Conservation (phyloP, 176 grass and related monocot genomes). For the Urochloa ruziziensis region DNA sequence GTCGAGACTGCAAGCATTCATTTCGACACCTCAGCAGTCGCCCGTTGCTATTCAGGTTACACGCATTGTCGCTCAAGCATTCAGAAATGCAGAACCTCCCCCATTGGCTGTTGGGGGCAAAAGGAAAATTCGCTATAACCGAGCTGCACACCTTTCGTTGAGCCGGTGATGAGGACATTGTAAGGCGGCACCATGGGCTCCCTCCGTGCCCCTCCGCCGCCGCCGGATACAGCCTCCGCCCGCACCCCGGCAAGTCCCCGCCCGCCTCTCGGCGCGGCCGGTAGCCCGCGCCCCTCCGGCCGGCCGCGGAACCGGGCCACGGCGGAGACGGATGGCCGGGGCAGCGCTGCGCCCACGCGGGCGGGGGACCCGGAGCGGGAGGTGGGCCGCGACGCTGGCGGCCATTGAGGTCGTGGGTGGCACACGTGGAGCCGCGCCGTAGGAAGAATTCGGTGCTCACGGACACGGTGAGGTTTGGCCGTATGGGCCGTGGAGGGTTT, state of each 20-base stretch:
- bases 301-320: not conserved
- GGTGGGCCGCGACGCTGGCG: conserved; percentile 2
- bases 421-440: not conserved
- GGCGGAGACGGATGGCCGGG: not conserved
- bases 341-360: not conserved
- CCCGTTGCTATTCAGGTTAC: not conserved
- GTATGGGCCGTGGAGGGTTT: not conserved
- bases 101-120: no score
- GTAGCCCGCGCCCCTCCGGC: not conserved
- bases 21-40: not conserved
- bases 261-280: not conserved
- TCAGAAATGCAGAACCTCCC: not conserved
- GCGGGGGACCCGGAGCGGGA: not conserved
- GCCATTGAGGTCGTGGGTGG: conserved; percentile 33
- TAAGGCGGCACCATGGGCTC: conserved; percentile 75
- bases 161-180: conserved; percentile 93
- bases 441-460: not conserved
- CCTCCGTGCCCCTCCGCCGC: conserved; percentile 12
- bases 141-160: conserved; percentile 64
- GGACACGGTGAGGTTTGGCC: not conserved
- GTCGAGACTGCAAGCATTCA: not conserved
- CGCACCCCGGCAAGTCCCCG: not conserved
- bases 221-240: conserved; percentile 19
- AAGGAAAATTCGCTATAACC: not conserved
- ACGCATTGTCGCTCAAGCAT: not conserved